Base-by-base conservation (phyloP, 2,329 filamentous ascomycete species). In the Neodidymelliopsis sp. region DNA sequence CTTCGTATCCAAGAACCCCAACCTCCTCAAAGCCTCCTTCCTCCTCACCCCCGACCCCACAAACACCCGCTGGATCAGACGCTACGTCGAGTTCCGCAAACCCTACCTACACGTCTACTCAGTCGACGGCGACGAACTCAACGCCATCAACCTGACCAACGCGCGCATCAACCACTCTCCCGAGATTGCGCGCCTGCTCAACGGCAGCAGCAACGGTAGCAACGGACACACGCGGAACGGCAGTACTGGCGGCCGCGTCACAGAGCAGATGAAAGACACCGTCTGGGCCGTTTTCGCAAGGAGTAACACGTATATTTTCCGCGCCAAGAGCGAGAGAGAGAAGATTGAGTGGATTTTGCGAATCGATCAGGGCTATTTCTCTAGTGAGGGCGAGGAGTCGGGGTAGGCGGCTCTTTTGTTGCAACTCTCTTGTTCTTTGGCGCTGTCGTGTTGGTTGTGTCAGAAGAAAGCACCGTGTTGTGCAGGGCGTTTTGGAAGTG, bases 261-360 rank as follows among this genome's bases (percentile, higher is more conserved):
- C 19, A 34, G 23, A 37, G 15, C 33, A 20, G 63, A 81, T 85
- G 4, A 66, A 65, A 20, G 88, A 89, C 58, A 66, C 63, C 2
- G 89, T 97, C 29, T 99, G 96, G 80, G 94, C 94, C 10, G 84
- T 99, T 39, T 99, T 97, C 69, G 93, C 90, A 30, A 90, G 88
- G 51, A 89, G 94, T 71, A 97, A 97, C 73, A 96, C 92, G 23
- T 99, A 92, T 83, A 80, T 99, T 29, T 97, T 99, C 72, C 90
- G 91, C 11, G 90, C 91, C 18, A 82, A 91, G 49, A 93, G 86
- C 63, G 93, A 97, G 76, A 83, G 87, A 37, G 92, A 97, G 73
- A 96, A 97, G 79, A 87, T 92, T 62, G 94, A 97, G 71, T 99
- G 94, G 94, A 96, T 99, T 62, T 83, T 95, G 73, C 88, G 89